Evolutionary conservation across 2,329 filamentous ascomycete species (phyloP), one percentile per base, ranked within the genome.

Genomic region (Talaromyces sp.): DNA sequence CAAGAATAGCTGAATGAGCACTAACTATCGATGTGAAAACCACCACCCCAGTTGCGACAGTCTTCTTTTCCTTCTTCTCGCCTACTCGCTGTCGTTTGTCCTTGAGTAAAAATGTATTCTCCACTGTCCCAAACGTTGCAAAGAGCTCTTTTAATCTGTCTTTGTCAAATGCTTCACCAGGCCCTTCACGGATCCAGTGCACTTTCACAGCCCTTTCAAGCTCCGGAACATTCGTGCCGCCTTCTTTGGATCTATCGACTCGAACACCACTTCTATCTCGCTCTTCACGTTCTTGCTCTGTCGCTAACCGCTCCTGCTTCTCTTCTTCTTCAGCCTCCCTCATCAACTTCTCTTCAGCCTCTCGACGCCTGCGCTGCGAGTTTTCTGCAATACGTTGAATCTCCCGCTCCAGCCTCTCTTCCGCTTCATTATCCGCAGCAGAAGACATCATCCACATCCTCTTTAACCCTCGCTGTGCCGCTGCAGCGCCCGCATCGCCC

Each of bases 151-250:
- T 65, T 10, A 86, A 62, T 9, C 71, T 69, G 1, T 80, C 76
- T 54, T 78, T 77, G 62, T 80, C 79, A 59, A 84, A 71, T 1
- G 74, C 67, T 6, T 74, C 66, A 0, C 76, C 75, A 9, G 69
- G 70, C 15, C 75, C 79, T 59, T 82, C 78, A 25, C 79, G 71
- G 8, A 75, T 65, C 75, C 81, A 86, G 6, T 81, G 79, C 11
- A 85, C 73, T 64, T 82, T 85, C 61, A 86, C 72, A 5, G 81
- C 80, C 25, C 84, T 78, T 58, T 85, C 81, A 46, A 83, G 70
- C 54, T 84, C 82, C 1, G 79, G 70, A 4, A 81, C 76, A 58
- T 76, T 72, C 5, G 69, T 68, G 2, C 73, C 73, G 19, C 73
- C 54, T 55, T 75, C 69, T 60, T 72, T 71, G 45, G 67, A 71